Conservation (phyloP, 1,284 basidiomycete genomes). For the Melampsora americana region DNA sequence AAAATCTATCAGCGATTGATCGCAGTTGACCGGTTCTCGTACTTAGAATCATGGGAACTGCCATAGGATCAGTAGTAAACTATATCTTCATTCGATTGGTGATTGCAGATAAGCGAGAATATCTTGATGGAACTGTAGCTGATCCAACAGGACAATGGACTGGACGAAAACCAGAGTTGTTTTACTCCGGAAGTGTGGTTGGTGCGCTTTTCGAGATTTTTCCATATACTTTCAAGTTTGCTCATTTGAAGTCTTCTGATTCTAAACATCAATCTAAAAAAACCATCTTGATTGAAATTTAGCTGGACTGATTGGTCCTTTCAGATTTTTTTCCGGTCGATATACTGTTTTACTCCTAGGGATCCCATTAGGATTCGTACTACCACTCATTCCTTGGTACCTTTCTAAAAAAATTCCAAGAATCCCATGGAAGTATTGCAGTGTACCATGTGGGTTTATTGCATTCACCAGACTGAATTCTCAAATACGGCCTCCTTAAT, state of each 20-base stretch:
- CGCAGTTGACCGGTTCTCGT: not conserved
- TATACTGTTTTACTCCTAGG: conserved; percentile 47
- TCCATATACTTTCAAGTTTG: not conserved
- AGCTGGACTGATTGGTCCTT: conserved; percentile 31
- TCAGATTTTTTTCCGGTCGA: conserved; percentile 36
- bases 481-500: too few species aligned
- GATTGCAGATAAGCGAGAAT: conserved; percentile 52
- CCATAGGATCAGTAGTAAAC: conserved; percentile 53
- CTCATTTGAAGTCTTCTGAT: too few species aligned
- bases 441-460: conserved; percentile 47
- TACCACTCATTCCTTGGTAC: conserved; percentile 51
- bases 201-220: conserved; percentile 13
- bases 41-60: conserved; percentile 49
- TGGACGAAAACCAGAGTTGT: conserved; percentile 53
- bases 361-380: conserved; percentile 49
- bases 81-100: conserved; percentile 52
- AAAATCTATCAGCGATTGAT: not conserved
- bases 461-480: too few species aligned
- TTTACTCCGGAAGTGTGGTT: conserved; percentile 49
- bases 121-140: conserved; percentile 51
- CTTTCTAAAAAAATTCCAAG: conserved; percentile 47
- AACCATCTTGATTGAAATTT: not conserved
- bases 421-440: conserved; percentile 48
- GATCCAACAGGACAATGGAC: conserved; percentile 54
- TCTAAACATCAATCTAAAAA: too few species aligned